phyloP scores from a whole-genome alignment of 2,329 filamentous ascomycete genomes.

The Botrytis aclada region DNA sequence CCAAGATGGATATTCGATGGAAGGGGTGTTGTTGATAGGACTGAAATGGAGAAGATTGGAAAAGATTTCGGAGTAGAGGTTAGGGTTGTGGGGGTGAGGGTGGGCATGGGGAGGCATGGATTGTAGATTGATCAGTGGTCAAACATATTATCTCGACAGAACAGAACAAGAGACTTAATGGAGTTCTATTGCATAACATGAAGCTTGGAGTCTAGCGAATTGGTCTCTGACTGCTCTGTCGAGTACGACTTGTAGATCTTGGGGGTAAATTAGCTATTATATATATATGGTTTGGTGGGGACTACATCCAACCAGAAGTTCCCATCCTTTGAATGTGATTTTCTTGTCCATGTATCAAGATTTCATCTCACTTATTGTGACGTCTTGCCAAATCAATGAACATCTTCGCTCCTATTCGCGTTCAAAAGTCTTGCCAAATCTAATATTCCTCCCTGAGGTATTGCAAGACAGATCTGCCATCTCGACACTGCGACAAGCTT shows the following conservation, averaged over 20 bases:
- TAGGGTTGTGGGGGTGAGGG: conserved; percentile 25
- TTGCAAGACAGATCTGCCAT: not conserved
- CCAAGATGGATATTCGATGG: conserved; percentile 52
- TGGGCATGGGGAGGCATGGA: conserved; percentile 17
- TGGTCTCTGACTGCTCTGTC: not conserved
- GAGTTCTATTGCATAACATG: not conserved
- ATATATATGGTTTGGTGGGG: not conserved
- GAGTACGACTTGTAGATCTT: not conserved
- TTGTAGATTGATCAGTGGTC: not conserved
- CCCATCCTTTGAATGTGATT: not conserved
- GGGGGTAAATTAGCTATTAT: not conserved
- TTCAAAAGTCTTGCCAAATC: not conserved
- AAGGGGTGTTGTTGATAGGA: conserved; percentile 36
- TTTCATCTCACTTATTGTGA: not conserved
- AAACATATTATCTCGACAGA: not conserved
- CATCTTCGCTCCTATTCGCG: not conserved
- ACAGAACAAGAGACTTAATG: not conserved
- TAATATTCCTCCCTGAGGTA: not conserved
- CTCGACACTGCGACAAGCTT: not conserved
- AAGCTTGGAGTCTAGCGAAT: not conserved
- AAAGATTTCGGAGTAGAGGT: conserved; percentile 22
- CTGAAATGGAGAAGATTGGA: conserved; percentile 34
- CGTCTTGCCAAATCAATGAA: not conserved
- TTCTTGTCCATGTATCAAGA: not conserved
- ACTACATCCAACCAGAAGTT: not conserved